These are phyloP conservation scores for Paraphaeosphaeria sporulosa DNA, from an alignment of 2,329 filamentous ascomycete species.

Conservation along the genomic window DNA sequence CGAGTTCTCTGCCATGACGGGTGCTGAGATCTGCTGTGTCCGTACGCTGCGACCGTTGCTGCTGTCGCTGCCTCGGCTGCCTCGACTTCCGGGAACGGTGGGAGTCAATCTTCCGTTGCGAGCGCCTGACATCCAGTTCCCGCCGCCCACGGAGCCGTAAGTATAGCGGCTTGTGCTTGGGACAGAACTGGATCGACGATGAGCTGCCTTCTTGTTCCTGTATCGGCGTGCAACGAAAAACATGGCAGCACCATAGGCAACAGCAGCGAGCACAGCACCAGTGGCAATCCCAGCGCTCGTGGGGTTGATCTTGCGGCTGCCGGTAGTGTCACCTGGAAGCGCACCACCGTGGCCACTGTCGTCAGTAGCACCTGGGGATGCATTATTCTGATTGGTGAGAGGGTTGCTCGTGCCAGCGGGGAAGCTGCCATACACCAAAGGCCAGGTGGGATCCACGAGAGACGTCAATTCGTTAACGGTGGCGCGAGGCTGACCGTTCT, in stretches of 20 bases:
- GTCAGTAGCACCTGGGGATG: slow-evolving; percentile 39
- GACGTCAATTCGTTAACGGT: slow-evolving; percentile 77
- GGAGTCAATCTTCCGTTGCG: slow-evolving; percentile 47
- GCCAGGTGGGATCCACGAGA: slow-evolving; percentile 85
- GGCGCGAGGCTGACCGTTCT: slow-evolving; percentile 40
- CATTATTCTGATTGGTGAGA: slow-evolving; percentile 48
- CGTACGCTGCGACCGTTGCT: slow-evolving; percentile 70
- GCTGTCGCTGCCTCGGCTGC: slow-evolving; percentile 57
- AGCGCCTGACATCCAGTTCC: slow-evolving; percentile 58
- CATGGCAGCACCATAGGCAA: slow-evolving; percentile 93
- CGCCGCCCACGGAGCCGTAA: slow-evolving; percentile 44
- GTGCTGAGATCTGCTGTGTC: slow-evolving; percentile 82
- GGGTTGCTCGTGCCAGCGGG: slow-evolving; percentile 48
- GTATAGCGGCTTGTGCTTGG: slow-evolving; percentile 69
- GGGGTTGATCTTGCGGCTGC: slow-evolving; percentile 66
- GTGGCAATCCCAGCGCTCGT: slow-evolving; percentile 75
- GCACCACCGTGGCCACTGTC: slow-evolving; percentile 56
- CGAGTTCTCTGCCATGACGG: slow-evolving; percentile 92
- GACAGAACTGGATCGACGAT: slow-evolving; percentile 79
- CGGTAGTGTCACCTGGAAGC: slow-evolving; percentile 58
- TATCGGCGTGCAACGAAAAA: slow-evolving; percentile 90
- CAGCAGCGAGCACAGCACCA: slow-evolving; percentile 78
- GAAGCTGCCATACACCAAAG: slow-evolving; percentile 63
- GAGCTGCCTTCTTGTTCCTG: slow-evolving; percentile 81
- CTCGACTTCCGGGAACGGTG: slow-evolving; percentile 52